Evolutionary conservation across 1,284 basidiomycete species (phyloP).

Genomic region (Ustilago nuda): DNA sequence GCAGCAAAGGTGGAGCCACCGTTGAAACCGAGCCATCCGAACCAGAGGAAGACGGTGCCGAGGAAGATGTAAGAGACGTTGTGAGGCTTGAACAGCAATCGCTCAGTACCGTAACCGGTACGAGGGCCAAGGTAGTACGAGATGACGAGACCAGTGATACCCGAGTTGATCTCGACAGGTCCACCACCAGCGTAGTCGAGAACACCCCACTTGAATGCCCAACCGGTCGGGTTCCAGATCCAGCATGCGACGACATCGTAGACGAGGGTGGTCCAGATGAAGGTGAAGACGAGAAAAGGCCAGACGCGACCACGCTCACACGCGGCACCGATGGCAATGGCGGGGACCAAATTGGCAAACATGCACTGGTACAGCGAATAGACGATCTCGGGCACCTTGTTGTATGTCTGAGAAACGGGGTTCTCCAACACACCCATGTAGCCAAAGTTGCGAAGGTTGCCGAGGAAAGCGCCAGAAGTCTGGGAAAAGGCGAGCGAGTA

Average conservation of each 20-base stretch:
- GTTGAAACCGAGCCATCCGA: constrained; percentile 96
- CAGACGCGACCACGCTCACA: constrained; percentile 88
- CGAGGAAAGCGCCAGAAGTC: constrained; percentile 78
- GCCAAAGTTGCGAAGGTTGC: constrained; percentile 76
- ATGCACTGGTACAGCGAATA: constrained; percentile 71
- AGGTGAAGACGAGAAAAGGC: constrained; percentile 87
- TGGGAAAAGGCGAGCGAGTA: constrained; percentile 72
- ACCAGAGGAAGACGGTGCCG: constrained; percentile 89
- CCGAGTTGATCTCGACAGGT: constrained; percentile 92
- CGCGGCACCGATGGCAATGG: constrained; percentile 75
- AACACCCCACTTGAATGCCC: constrained; percentile 90
- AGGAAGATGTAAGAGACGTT: constrained; percentile 90
- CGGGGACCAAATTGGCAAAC: constrained; percentile 72
- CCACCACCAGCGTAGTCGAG: constrained; percentile 93
- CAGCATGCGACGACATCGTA: constrained; percentile 70
- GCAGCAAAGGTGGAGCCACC: constrained; percentile 88
- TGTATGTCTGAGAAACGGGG: constrained; percentile 77
- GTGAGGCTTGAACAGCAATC: constrained; percentile 89
- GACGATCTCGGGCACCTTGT: constrained; percentile 72
- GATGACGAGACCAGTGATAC: constrained; percentile 85
- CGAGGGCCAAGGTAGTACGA: constrained; percentile 91
- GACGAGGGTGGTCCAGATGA: constrained; percentile 85
- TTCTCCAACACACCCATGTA: constrained; percentile 78
- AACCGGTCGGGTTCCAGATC: constrained; percentile 92
- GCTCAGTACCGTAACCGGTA: constrained; percentile 86